Base-by-base conservation (phyloP, 495 filamentous ascomycete genomes). In the Umbilicaria muhlenbergii region DNA sequence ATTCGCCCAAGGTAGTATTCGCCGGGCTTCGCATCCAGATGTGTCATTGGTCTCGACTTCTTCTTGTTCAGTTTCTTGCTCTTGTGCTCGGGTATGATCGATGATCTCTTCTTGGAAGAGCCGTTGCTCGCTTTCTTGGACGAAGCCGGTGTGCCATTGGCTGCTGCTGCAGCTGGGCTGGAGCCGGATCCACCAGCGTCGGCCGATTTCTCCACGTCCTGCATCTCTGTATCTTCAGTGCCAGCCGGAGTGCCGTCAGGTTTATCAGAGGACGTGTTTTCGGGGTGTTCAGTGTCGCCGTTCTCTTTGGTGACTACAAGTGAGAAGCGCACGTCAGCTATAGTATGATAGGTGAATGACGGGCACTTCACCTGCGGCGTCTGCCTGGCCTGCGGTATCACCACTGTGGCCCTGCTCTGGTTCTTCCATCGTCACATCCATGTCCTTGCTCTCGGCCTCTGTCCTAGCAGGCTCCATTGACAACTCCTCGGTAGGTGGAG, bases 1-100 rank as follows among this genome's bases (percentile, higher is more conserved):
- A 95, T 76, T 53, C 83, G 78, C 45, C 85, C 83, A 41, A 86
- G 80, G 63, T 75, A 94, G 60, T 84, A 80, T 47, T 94, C 75
- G 51, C 88, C 88, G 2, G 88, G 82, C 63, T 89, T 67, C 45
- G 81, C 85, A 53, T 91, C 71, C 38, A 83, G 66, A 45, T 92
- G 77, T 11, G 70, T 67, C 38, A 88, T 69, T 44, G 66, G 66
- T 64, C 74, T 78, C 7, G 83, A 87, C 57, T 80, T 80, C 69
- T 88, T 92, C 63, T 80, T 81, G 62, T 75, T 88, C 34, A 88
- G 66, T 63, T 84, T 85, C 69, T 87, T 91, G 38, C 57, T 62
- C 63, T 83, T 86, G 59, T 78, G 69, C 42, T 78, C 78, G 10
- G 77, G 71, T 19, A 74, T 67, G 43, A 74, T 68, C 14, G 74